Evolutionary conservation across 2,329 filamentous ascomycete genomes (phyloP), one percentile per base, ranked within the genome.

Genomic region (Aureobasidium musti): DNA sequence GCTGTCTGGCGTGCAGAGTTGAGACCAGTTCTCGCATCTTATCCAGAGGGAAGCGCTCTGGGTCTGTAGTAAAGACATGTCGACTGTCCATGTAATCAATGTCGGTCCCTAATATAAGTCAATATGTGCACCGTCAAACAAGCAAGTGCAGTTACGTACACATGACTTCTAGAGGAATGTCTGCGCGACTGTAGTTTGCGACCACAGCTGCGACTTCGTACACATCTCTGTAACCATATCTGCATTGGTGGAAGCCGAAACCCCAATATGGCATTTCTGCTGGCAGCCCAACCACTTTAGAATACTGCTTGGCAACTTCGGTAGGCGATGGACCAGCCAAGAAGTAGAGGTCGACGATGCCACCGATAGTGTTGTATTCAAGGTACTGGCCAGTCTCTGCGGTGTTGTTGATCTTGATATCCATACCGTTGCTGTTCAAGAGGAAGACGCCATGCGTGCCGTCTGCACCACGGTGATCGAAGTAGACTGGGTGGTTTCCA

Each of bases 291-390:
- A 80, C 80, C 19, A 83, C 73, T n/a, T 82, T 80, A 1, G 81
- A 78, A 67, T 84, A 84, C 69, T 84, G 82, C 70, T 77, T 76
- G 6, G 81, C 79, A 5, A 82, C 82, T 11, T 81, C 77, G 11
- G 76, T 75, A 4, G 82, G 82, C 19, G 77, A 71, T 3, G 79
- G 79, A 3, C 82, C 82, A 39, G 81, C 77, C 66, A 84, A 68
- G 73, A 84, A 84, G 74, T 84, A 84, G 33, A 84, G 74, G 75
- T 94, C 91, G 2, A 95, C 74, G 23, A 93, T 83, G 11, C 91
- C 91, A 7, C 91, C 91, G 0, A 94, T 82, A 1, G 86, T 86
- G 75, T 93, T 91, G 79, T 93, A 95, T 77, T 93, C 89, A 5
- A 95, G 83, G 67, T 88, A 91, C 74, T 93, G 87, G 7, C 84